These are phyloP conservation scores for Iodosphaeria phyllophila DNA, from an alignment of 2,329 filamentous ascomycete species.

Conservation along the genomic window DNA sequence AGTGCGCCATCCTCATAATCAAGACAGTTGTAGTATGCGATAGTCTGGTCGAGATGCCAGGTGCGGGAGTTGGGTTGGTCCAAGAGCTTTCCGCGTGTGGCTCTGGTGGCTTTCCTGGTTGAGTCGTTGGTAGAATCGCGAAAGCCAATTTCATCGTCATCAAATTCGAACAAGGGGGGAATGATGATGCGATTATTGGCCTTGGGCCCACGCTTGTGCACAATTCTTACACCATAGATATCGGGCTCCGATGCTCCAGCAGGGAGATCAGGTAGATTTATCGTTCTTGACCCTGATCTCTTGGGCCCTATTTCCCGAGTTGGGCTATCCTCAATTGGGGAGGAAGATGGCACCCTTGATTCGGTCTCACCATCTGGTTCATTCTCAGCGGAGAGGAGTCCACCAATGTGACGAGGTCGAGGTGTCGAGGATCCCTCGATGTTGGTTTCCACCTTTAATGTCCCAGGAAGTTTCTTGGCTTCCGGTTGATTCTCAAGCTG, in stretches of 20 bases:
- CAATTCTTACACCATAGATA: slow-evolving; percentile 29
- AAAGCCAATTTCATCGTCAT: slow-evolving; percentile 37
- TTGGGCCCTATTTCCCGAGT: slow-evolving; percentile 9
- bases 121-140: slow-evolving; percentile 38
- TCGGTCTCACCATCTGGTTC: slow-evolving; percentile 14
- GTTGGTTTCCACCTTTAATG: slow-evolving; percentile 4
- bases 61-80: slow-evolving; percentile 32
- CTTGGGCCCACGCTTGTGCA: slow-evolving; percentile 20
- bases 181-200: slow-evolving; percentile 34
- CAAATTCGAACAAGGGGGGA: slow-evolving; percentile 27
- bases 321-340: slow-evolving; percentile 6
- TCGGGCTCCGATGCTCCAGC: slow-evolving; percentile 26
- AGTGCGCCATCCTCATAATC: slow-evolving; percentile 28
- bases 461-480: slow-evolving; percentile 22
- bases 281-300: slow-evolving; percentile 6
- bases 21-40: slow-evolving; percentile 32
- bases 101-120: slow-evolving; percentile 30
- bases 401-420: slow-evolving; percentile 21
- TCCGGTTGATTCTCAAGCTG: slow-evolving; percentile 29
- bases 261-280: slow-evolving; percentile 16
- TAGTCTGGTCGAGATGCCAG: slow-evolving; percentile 34
- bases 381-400: slow-evolving; percentile 16
- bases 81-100: slow-evolving; percentile 32
- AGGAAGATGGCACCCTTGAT: slow-evolving; percentile 13
- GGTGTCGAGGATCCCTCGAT: slow-evolving; percentile 13